Percentiles rank a stretch among this genome's conserved stretches.
phyloP scores from a whole-genome alignment of 306 rosid genomes.

The Clitoria ternatea region DNA sequence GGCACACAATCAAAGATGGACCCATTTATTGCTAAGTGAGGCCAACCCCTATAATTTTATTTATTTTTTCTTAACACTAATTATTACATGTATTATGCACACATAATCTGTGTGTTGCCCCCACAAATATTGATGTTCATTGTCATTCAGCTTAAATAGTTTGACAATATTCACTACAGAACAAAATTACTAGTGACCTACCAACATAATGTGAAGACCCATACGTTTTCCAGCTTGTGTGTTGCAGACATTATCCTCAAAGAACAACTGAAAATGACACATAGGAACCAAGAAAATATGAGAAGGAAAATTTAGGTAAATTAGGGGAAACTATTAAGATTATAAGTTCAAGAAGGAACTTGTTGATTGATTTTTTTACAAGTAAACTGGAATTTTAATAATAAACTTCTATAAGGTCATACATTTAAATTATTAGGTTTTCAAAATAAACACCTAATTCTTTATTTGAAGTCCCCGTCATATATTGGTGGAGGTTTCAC shows the following conservation, averaged over 20 bases:
- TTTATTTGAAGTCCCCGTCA: too few relatives aligned
- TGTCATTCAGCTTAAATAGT: not conserved
- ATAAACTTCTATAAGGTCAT: too few relatives aligned
- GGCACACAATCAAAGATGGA: not conserved
- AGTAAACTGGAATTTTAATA: too few relatives aligned
- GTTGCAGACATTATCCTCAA: constrained; percentile 92
- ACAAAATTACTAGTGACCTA: constrained; percentile 38
- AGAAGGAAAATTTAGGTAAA: too few relatives aligned
- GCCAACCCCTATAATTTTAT: not conserved
- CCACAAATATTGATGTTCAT: not conserved
- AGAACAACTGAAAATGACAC: constrained; percentile 61
- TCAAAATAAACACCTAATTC: too few relatives aligned
- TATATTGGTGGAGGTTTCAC: too few relatives aligned
- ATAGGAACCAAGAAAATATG: not conserved
- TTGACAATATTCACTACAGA: not conserved
- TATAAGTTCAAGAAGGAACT: too few relatives aligned
- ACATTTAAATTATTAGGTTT: too few relatives aligned
- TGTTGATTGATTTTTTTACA: too few relatives aligned
- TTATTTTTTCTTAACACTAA: not conserved
- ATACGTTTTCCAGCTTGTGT: constrained; percentile 81
- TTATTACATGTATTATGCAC: too few relatives aligned
- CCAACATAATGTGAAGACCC: constrained; percentile 87
- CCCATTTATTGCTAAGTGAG: not conserved
- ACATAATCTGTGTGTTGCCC: not conserved
- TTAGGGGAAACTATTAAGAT: not conserved